A percentile compares a stretch with the other conserved stretches of the same genome.
phyloP scores from a whole-genome alignment of 805 yeast species.

The Tetrapisispora phaffii region DNA sequence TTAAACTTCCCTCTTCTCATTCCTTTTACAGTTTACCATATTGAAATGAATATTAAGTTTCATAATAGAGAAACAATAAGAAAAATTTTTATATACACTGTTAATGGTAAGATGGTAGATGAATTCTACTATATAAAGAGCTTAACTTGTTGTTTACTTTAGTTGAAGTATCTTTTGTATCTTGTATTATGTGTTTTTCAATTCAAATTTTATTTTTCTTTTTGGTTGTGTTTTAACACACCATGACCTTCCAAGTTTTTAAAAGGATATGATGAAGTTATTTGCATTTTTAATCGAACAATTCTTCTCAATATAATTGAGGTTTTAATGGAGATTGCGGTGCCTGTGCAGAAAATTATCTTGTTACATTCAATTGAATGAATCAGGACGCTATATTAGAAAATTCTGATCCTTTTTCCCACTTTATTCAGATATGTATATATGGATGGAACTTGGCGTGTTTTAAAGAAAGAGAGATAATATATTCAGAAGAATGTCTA shows the following conservation, averaged over 20 bases:
- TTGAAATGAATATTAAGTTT: too few species aligned
- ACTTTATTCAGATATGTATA: neutral
- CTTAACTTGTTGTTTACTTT: too few species aligned
- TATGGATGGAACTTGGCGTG: neutral
- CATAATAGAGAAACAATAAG: too few species aligned
- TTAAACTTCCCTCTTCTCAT: too few species aligned
- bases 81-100: too few species aligned
- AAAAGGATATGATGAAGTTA: constrained; percentile 30
- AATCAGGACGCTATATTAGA: constrained; percentile 28
- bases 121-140: too few species aligned
- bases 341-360: constrained; percentile 31
- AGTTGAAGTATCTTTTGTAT: too few species aligned
- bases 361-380: constrained; percentile 31
- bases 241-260: constrained; percentile 33
- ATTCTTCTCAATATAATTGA: constrained; percentile 25
- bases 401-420: constrained; percentile 32
- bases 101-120: too few species aligned
- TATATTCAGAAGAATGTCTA: neutral
- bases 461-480: neutral
- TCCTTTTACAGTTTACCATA: too few species aligned
- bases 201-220: neutral
- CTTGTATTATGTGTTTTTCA: too few species aligned
- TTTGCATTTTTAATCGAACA: constrained; percentile 30
- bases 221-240: constrained; percentile 6
- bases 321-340: constrained; percentile 33